These are phyloP conservation scores for Heliophila coronopifolia DNA, from an alignment of 441 rosid genomes.

Conservation along the genomic window DNA sequence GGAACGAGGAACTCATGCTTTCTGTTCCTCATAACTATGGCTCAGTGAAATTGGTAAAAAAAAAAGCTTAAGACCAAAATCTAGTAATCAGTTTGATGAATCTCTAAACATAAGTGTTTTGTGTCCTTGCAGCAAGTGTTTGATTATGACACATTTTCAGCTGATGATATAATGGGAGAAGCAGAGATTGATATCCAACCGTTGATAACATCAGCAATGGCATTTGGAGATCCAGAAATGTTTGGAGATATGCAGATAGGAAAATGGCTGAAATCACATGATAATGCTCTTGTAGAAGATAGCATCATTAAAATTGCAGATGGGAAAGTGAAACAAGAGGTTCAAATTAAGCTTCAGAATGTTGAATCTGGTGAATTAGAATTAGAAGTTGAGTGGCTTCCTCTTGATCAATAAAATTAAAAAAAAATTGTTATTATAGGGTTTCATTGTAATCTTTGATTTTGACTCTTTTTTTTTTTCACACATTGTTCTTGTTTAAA, in stretches of 20 bases:
- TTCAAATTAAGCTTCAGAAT: conserved; percentile 65
- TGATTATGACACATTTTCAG: conserved; percentile 75
- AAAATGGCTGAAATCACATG: conserved; percentile 59
- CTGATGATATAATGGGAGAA: conserved; percentile 91
- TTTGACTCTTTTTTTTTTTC: no score
- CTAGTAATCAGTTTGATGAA: no score
- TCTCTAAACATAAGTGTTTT: neutral
- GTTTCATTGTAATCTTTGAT: neutral
- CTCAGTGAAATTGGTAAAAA: conserved; percentile 72
- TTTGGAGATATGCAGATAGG: conserved; percentile 62
- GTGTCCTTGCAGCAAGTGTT: conserved; percentile 56
- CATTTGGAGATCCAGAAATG: conserved; percentile 49
- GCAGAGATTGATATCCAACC: conserved; percentile 87
- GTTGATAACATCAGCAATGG: conserved; percentile 66
- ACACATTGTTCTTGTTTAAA: conserved; percentile 3
- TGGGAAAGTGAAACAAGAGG: conserved; percentile 70
- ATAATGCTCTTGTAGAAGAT: conserved; percentile 51
- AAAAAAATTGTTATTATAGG: conserved; percentile 8
- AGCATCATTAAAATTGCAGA: conserved; percentile 54
- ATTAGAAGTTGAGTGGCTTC: conserved; percentile 79
- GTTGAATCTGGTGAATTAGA: conserved; percentile 78
- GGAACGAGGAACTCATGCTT: conserved; percentile 85
- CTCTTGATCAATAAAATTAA: conserved; percentile 57
- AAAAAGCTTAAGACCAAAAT: no score
- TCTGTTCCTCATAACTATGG: conserved; percentile 77